These are phyloP conservation scores for Scedosporium boydii DNA, from an alignment of 2,329 filamentous ascomycete genomes.

Conservation along the genomic window DNA sequence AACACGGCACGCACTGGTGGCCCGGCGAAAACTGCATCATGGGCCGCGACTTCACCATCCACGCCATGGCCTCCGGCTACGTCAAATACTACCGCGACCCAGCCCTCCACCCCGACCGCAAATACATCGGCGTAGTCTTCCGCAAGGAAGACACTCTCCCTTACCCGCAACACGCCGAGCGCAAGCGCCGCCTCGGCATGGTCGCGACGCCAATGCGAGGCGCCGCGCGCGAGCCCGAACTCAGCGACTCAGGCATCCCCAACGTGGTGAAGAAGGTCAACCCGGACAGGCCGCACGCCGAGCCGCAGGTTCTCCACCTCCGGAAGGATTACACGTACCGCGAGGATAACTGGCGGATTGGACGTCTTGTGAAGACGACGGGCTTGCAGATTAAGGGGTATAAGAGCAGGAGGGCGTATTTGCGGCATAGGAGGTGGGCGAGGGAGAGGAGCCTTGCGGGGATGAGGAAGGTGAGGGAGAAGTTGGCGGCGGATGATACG, in stretches of 20 bases:
- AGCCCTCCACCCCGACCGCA: slow-evolving; percentile 67
- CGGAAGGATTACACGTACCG: slow-evolving; percentile 47
- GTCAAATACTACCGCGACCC: slow-evolving; percentile 97
- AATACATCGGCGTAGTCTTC: slow-evolving; percentile 92
- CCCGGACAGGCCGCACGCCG: slow-evolving; percentile 29
- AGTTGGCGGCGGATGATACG: slow-evolving; percentile 17
- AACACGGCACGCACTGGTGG: slow-evolving; percentile 89
- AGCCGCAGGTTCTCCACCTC: slow-evolving; percentile 37
- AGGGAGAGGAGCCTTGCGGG: slow-evolving; percentile 31
- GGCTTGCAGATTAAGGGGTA: slow-evolving; percentile 39
- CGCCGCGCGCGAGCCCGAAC: slow-evolving; percentile 22
- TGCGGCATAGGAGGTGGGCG: slow-evolving; percentile 33
- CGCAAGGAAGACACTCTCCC: slow-evolving; percentile 74
- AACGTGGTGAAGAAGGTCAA: slow-evolving; percentile 32
- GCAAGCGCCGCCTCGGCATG: slow-evolving; percentile 69
- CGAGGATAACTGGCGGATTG: slow-evolving; percentile 51
- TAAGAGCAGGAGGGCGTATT: slow-evolving; percentile 38
- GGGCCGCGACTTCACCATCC: slow-evolving; percentile 94
- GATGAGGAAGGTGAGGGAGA: slow-evolving; percentile 27
- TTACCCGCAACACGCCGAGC: slow-evolving; percentile 61
- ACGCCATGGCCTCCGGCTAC: slow-evolving; percentile 74
- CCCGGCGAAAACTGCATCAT: slow-evolving; percentile 93
- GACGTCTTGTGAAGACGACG: slow-evolving; percentile 42
- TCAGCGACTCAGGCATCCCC: slow-evolving; percentile 42
- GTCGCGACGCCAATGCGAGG: slow-evolving; percentile 39